Evolutionary conservation across 441 rosid species (phyloP), one percentile per base, ranked within the genome.

Genomic region (Croton laevigatus): DNA sequence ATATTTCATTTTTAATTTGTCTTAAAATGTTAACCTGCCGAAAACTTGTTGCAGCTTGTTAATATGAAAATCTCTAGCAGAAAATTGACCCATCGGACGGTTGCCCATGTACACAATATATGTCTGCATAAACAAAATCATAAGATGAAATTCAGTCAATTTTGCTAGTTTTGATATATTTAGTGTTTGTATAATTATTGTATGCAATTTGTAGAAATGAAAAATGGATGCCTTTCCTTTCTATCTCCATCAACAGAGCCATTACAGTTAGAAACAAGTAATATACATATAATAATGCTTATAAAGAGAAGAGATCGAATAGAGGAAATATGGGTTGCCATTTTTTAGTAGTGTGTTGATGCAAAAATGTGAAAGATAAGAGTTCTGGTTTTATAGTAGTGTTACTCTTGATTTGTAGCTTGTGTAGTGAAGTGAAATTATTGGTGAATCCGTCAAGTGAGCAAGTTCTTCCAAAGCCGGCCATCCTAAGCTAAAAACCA

Each of bases 71-170:
- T 76, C 65, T 66, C 62, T 23, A 2, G 72, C 65, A 23, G 71
- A 62, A 72, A 67, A 60, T 4, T 73, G 74, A 16, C 62, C 61
- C 10, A 74, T 53, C 34, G 66, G 80, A 46, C 66, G 79, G 17
- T 74, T 77, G 12, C 88, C 89, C 86, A 87, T 82, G 77, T 78
- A 85, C 49, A 71, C 84, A 58, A 83, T 74, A 59, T 83, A 79
- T 4, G 54, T 76, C 85, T 83, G 75, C 67, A 53, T 59, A 44
- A 46, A 12, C 49, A 34, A 59, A 54, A 16, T 16, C 23, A 38
- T 8, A 9, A 1, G 23, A 37, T 12, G 17, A 1, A 8, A 6
- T n/a, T 5, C 2, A 7, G 40, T 61, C 9, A 36, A 3, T 0
- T 60, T 17, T 13, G 9, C 23, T 53, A n/a, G n/a, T 51, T 40